Conservation (phyloP, 225 moss, liverwort and hornwort genomes). For the Ulota crispa region DNA sequence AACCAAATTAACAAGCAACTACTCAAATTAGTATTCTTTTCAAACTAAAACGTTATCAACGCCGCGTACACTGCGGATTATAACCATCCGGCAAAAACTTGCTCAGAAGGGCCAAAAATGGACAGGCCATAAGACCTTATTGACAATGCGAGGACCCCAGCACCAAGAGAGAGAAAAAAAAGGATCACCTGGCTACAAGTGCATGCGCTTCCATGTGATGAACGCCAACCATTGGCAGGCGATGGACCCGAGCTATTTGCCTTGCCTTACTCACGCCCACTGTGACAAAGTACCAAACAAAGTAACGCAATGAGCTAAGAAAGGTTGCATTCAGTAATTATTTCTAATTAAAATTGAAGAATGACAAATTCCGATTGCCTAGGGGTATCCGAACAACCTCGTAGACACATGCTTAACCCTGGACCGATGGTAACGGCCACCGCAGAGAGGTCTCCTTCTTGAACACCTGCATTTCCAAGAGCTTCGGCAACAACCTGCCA, state of each 20-base stretch:
- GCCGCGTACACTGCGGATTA: neutral
- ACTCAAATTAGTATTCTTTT: neutral
- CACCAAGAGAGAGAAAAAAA: neutral
- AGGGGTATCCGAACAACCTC: slow-evolving; percentile 46
- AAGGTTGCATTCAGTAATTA: slow-evolving; percentile 8
- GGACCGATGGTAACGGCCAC: slow-evolving; percentile 99
- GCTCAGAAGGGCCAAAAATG: neutral
- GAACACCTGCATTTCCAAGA: slow-evolving; percentile 69
- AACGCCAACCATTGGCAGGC: slow-evolving; percentile 77
- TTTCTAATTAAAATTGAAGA: neutral
- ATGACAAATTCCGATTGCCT: neutral
- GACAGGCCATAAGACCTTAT: neutral
- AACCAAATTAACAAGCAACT: neutral
- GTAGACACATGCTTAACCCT: slow-evolving; percentile 89
- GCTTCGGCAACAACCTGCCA: slow-evolving; percentile 93
- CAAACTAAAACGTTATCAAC: neutral
- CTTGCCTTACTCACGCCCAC: slow-evolving; percentile 98
- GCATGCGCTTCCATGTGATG: slow-evolving; percentile 99
- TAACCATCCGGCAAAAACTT: neutral
- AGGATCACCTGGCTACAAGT: slow-evolving; percentile 74
- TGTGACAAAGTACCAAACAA: slow-evolving; percentile 35
- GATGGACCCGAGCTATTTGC: slow-evolving; percentile 74
- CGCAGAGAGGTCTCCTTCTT: slow-evolving; percentile 82
- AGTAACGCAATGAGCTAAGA: slow-evolving; percentile 2
- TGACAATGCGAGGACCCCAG: slow-evolving; percentile 2